Percentiles rank a stretch among this genome's conserved stretches.
These are phyloP conservation scores for Pelargonium citronellum DNA, from an alignment of 441 rosid species.

Conservation along the genomic window DNA sequence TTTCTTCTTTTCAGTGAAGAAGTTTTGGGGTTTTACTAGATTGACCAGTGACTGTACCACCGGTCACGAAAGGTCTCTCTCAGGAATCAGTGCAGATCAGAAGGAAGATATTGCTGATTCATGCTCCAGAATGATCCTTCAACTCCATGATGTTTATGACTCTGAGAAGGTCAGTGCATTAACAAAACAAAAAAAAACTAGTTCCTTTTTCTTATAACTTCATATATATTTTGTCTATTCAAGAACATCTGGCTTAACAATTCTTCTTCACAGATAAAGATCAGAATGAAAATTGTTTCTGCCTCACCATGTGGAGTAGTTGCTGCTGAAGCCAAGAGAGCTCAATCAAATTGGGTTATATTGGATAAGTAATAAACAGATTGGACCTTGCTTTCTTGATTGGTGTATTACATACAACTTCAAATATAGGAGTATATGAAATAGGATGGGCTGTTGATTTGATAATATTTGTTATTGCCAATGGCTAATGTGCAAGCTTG, in stretches of 20 bases:
- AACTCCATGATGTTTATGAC: constrained; percentile 92
- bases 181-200: too few relatives aligned
- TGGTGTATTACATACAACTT: constrained; percentile 5
- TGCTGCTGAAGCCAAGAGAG: constrained; percentile 80
- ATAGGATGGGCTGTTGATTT: constrained; percentile 10
- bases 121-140: constrained; percentile 92
- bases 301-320: constrained; percentile 81
- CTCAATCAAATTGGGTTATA: constrained; percentile 84
- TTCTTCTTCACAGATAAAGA: constrained; percentile 53
- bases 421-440: constrained; percentile 6
- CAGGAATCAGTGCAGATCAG: constrained; percentile 61
- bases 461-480: neutral
- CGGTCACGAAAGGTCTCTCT: constrained; percentile 47
- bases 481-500: constrained; percentile 3
- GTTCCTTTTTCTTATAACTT: neutral
- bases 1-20: constrained; percentile 57
- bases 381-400: neutral
- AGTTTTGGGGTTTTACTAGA: constrained; percentile 78
- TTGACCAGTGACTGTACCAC: constrained; percentile 87
- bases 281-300: constrained; percentile 85
- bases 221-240: too few relatives aligned
- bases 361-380: constrained; percentile 67
- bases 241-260: neutral
- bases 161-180: constrained; percentile 62
- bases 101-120: constrained; percentile 68